Conservation (phyloP, 2,329 filamentous ascomycete species). For the Endothia cerciana region DNA sequence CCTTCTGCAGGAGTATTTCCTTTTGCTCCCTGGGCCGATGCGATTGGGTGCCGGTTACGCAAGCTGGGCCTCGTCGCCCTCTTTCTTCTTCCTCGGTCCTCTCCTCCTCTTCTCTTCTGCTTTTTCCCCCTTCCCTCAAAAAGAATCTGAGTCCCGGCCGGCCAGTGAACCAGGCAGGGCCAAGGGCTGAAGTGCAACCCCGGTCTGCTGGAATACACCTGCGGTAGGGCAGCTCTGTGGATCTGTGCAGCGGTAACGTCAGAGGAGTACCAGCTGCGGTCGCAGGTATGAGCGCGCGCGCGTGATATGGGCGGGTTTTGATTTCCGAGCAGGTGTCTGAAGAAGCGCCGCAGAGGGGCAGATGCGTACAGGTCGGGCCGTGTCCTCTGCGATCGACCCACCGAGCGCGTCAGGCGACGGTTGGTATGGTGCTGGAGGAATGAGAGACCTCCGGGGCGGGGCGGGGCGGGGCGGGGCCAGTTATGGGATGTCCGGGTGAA, state of each 20-base stretch:
- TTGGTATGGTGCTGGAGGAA: neutral
- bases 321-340: neutral
- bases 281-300: neutral
- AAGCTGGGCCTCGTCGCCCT: constrained; percentile 6
- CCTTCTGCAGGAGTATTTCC: constrained; percentile 6
- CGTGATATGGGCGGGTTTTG: neutral
- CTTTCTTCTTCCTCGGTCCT: neutral
- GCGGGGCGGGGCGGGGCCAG: no score
- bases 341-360: neutral
- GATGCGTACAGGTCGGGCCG: no score
- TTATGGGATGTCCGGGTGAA: neutral
- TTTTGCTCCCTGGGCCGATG: neutral
- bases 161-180: neutral
- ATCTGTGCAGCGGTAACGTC: neutral
- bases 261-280: neutral
- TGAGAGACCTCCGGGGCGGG: neutral
- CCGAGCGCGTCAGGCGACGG: neutral
- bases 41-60: constrained; percentile 1
- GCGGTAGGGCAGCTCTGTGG: neutral
- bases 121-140: neutral
- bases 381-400: no score
- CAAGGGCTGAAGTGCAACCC: neutral
- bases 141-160: neutral
- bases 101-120: neutral
- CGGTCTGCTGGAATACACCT: neutral